Percentiles rank a stretch among this genome's conserved stretches.
These are phyloP conservation scores for Mrakia blollopis DNA, from an alignment of 768 basidiomycete genomes.

Conservation along the genomic window DNA sequence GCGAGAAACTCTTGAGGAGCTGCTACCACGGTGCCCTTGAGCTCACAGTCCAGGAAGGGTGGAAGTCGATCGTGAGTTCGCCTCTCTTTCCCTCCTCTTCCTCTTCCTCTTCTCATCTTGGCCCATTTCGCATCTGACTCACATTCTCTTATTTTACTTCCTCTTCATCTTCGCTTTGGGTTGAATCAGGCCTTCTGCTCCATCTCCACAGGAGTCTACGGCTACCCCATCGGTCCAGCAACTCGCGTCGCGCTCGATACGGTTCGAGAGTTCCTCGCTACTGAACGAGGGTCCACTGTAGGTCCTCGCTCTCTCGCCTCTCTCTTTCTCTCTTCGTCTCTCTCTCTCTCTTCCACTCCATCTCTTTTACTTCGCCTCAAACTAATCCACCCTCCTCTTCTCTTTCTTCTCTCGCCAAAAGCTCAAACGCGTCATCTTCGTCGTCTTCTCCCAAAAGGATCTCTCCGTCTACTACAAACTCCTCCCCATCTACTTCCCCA, in stretches of 20 bases:
- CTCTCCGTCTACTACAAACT: constrained; percentile 22
- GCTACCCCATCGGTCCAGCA: constrained; percentile 45
- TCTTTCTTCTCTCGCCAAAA: not conserved
- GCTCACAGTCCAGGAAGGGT: constrained; percentile 36
- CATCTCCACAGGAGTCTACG: constrained; percentile 40
- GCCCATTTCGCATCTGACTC: not conserved
- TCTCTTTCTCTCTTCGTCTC: not conserved
- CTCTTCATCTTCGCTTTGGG: not conserved
- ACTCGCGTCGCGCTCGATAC: constrained; percentile 43
- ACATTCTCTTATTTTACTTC: not conserved
- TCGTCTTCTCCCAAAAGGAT: constrained; percentile 25
- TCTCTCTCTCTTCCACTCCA: not conserved
- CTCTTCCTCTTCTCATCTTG: not conserved
- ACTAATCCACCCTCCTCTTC: not conserved
- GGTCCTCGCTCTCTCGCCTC: not conserved
- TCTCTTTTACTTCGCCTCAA: too few species aligned
- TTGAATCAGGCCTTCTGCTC: constrained; percentile 24
- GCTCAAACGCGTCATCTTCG: constrained; percentile 24
- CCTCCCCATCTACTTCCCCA: constrained; percentile 18
- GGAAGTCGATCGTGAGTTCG: constrained; percentile 24
- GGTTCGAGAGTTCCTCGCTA: constrained; percentile 20
- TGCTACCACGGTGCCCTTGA: constrained; percentile 44
- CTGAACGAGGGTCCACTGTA: not conserved
- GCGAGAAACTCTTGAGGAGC: constrained; percentile 35
- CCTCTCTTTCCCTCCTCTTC: not conserved